Conservation (phyloP, 192 early-diverging fungal genomes). For the Coemansia biformis region DNA sequence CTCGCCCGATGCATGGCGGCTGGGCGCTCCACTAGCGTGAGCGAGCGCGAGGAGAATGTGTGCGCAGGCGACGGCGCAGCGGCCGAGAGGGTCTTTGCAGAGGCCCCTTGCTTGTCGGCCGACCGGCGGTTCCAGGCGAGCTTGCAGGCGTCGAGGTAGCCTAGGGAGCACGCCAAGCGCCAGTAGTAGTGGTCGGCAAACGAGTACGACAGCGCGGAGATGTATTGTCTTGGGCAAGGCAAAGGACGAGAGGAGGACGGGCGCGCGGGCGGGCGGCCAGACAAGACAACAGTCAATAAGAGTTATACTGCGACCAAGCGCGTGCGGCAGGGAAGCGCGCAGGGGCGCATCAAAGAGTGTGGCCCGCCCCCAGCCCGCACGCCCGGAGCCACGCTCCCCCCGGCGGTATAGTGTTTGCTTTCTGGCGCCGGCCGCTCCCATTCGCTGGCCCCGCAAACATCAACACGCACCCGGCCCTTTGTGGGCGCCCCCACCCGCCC, state of each 20-base stretch:
- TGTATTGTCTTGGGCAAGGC: conserved; percentile 2
- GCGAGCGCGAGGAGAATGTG: conserved; percentile 1
- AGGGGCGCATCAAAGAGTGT: too few species aligned
- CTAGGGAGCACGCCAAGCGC: conserved; percentile 20
- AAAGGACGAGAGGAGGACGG: conserved; percentile 6
- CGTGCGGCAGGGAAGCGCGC: too few species aligned
- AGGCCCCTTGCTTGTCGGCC: too few species aligned
- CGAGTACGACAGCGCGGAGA: conserved; percentile 12
- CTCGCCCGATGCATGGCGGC: conserved; percentile 4
- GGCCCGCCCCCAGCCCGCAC: too few species aligned
- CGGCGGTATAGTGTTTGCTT: conserved; percentile 4
- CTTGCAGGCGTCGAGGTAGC: conserved; percentile 23
- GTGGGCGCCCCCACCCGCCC: too few species aligned
- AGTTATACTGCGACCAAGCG: too few species aligned
- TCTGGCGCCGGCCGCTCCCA: neutral
- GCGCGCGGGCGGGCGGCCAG: too few species aligned
- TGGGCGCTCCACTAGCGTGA: neutral
- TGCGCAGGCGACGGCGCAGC: conserved; percentile 2
- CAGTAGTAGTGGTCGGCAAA: conserved; percentile 18
- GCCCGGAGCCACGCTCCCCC: neutral
- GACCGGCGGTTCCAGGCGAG: conserved; percentile 18
- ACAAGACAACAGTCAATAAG: too few species aligned
- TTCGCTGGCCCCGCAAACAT: conserved; percentile 4
- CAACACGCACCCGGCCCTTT: too few species aligned
- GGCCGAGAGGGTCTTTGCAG: too few species aligned